Base-by-base conservation (phyloP, 2,329 filamentous ascomycete genomes). In the Aspergillus arachidicola region DNA sequence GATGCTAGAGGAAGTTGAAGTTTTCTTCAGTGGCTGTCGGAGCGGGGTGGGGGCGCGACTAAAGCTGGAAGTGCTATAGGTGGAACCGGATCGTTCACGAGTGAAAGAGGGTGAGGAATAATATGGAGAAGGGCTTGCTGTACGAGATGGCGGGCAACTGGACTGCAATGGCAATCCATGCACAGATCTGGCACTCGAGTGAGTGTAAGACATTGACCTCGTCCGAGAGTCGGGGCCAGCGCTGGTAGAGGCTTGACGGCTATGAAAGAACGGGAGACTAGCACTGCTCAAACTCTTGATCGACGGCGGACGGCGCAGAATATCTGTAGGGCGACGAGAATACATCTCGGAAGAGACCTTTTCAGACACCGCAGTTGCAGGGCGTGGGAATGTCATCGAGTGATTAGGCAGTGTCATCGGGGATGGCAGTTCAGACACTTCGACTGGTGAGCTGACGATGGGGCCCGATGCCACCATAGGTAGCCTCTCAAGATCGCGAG, bases 11-110 rank as follows among this genome's bases (percentile, higher is more conserved):
- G 68, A 57, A 0, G 66, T 65, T 10, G 72, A 72, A 55, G 73
- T 69, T 38, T 75, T 72, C 46, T 74, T 69, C 1, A 73, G 64
- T 48, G 71, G 73, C 21, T 65, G 66, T 6, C 70, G 71, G 59
- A 72, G 68, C 26, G 69, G 69, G 1, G 66, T 26, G 1, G 67
- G 70, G 4, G 73, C 69, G 32, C 70, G 68, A 16, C 68, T 66
- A 5, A 69, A 60, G 51, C 70, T 73, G 14, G 68, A 69, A 16
- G 68, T 62, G 46, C 71, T 74, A 65, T 69, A 71, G 32, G 66
- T 57, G 1, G 73, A 73, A 10, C 61, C 62, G 12, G 65, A 68
- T 36, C 71, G 66, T 46, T 63, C 63, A 12, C 72, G 68, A 59
- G 65, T 72, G 48, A 65, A 67, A 12, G 62, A 63, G 2, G 66